Evolutionary conservation across 2,329 filamentous ascomycete genomes (phyloP).

Genomic region (Alternaria solani): DNA sequence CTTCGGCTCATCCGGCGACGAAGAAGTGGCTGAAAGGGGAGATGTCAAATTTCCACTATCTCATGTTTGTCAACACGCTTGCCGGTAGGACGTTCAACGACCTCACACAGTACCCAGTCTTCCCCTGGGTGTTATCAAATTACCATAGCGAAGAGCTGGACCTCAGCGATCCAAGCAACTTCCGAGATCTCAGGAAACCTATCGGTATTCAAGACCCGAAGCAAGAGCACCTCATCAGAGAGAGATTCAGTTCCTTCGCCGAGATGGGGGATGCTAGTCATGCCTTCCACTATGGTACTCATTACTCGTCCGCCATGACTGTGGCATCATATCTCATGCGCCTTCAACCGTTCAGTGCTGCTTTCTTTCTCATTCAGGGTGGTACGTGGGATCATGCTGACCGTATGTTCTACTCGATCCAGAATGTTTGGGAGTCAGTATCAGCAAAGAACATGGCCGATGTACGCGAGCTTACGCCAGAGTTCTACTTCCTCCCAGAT

Average conservation of each 20-base stretch:
- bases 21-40: slow-evolving; percentile 92
- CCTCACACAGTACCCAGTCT: slow-evolving; percentile 96
- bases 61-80: slow-evolving; percentile 98
- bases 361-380: slow-evolving; percentile 93
- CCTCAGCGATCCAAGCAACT: slow-evolving; percentile 81
- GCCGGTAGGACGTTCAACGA: slow-evolving; percentile 98
- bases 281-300: slow-evolving; percentile 96
- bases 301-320: slow-evolving; percentile 99
- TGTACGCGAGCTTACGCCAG: slow-evolving; percentile 91
- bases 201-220: slow-evolving; percentile 89
- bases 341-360: slow-evolving; percentile 94
- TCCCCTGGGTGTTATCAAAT: slow-evolving; percentile 95
- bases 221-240: slow-evolving; percentile 79
- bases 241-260: slow-evolving; percentile 84
- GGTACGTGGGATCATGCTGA: slow-evolving; percentile 96
- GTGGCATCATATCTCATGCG: slow-evolving; percentile 96
- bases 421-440: slow-evolving; percentile 88
- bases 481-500: slow-evolving; percentile 96
- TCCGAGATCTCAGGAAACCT: slow-evolving; percentile 90
- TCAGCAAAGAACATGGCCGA: slow-evolving; percentile 91
- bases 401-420: slow-evolving; percentile 90
- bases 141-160: slow-evolving; percentile 95
- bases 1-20: slow-evolving; percentile 82
- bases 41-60: slow-evolving; percentile 97
- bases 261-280: slow-evolving; percentile 84